Base-by-base conservation (phyloP, 31 red algal genomes). In the Pterothamnion heteromorphum region DNA sequence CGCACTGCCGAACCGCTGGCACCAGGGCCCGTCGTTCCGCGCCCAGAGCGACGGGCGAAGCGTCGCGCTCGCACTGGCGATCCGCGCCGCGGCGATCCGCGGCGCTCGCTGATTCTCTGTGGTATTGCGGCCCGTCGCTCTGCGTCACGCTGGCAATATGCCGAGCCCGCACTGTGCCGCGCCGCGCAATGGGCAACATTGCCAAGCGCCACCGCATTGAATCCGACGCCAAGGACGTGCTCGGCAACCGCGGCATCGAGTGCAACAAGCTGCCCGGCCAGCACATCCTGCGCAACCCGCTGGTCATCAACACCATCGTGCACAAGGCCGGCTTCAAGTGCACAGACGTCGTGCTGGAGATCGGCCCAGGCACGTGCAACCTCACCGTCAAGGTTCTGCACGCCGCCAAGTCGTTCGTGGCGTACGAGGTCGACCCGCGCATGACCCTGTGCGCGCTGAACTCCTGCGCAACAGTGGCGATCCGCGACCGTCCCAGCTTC, bases 321-420 rank as follows among this genome's bases (percentile, higher is more conserved):
- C 41, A 83, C 39, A 97, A 97, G 76, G 93, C 95, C 18, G 93
- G 80, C 2, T 44, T 99, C 27, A 95, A 95, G 44, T 58, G 37
- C 36, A 95, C 97, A 1, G 97, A 99, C 80, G 93, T 91, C 23
- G 96, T 99, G 22, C 87, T 99, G 18, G 97, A 99, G 35, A 90
- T 99, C 4, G 97, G 97, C 24, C 94, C 97, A 0, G 97, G 97
- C 28, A 99, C 97, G n/a, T 95, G 97, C 44, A 99, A 99, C 92
- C 89, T 99, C 87, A 96, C 96, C n/a, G 95, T 99, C 2, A 96
- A 94, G 35, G 57, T 97, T 0, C 90, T 99, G 0, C 26, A 43
- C 35, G 91, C 87, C 31, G 91, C 91, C n/a, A 94, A 95, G 58
- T 92, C 93, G 30, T 93, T 99, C 9, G 44, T 97, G 35, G 97